A percentile compares a stretch with the other conserved stretches of the same genome.
Evolutionary conservation across 768 basidiomycete genomes (phyloP).

Genomic region (Dendrothele bispora): DNA sequence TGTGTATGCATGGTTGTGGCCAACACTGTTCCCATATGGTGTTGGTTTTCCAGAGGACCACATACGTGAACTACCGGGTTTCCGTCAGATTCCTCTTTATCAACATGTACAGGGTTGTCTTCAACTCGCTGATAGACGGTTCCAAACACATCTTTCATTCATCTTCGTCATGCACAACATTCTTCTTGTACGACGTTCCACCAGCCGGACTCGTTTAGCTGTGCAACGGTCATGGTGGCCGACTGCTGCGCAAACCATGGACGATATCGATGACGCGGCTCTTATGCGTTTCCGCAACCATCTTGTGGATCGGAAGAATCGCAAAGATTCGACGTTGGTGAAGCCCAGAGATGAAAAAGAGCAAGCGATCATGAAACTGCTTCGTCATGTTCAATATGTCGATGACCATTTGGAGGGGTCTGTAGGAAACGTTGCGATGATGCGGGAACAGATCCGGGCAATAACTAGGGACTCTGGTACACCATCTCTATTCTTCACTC

Average conservation of each 20-base stretch:
- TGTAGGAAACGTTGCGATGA: constrained; percentile 1
- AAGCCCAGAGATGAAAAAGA: constrained; percentile 7
- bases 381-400: constrained; percentile 18
- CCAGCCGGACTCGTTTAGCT: constrained; percentile 1
- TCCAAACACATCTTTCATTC: constrained; percentile 14
- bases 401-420: constrained; percentile 18
- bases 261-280: background rate
- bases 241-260: background rate
- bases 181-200: constrained; percentile 8
- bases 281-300: background rate
- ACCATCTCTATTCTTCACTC: constrained; percentile 14
- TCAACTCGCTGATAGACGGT: constrained; percentile 9
- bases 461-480: constrained; percentile 12
- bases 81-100: background rate
- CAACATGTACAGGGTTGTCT: constrained; percentile 1
- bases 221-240: background rate
- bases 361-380: constrained; percentile 6
- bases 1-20: constrained; percentile 16
- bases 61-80: background rate
- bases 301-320: background rate
- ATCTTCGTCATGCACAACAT: constrained; percentile 16
- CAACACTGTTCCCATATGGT: constrained; percentile 8
- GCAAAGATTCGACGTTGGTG: background rate
- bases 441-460: constrained; percentile 16
- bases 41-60: constrained; percentile 10